A percentile compares a stretch with the other conserved stretches of the same genome.
These are phyloP conservation scores for Mimosa bimucronata DNA, from an alignment of 306 rosid species.

Conservation along the genomic window DNA sequence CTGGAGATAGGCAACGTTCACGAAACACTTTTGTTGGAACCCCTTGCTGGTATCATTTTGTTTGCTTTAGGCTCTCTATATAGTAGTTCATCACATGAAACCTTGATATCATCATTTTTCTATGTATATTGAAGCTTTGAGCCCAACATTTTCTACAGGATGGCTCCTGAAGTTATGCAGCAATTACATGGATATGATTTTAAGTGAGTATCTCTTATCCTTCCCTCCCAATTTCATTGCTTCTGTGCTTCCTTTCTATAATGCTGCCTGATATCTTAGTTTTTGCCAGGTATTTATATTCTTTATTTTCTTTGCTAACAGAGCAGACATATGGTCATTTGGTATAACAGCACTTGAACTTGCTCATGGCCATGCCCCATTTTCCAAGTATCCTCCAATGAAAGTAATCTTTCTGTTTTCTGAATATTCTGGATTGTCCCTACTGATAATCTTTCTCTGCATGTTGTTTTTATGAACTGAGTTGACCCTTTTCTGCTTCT, in stretches of 20 bases:
- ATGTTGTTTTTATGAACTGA: conserved; percentile 31
- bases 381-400: conserved; percentile 96
- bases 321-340: conserved; percentile 98
- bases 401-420: conserved; percentile 65
- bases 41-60: conserved; percentile 84
- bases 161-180: conserved; percentile 99
- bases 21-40: conserved; percentile 97
- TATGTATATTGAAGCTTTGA: conserved; percentile 22
- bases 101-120: conserved; percentile 5
- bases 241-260: background rate
- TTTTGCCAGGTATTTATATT: conserved; percentile 23
- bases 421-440: conserved; percentile 28
- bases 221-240: background rate
- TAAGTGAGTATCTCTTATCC: conserved; percentile 64
- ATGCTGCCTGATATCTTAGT: conserved; percentile 20
- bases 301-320: conserved; percentile 48
- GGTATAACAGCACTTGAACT: conserved; percentile 98
- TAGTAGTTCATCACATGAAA: conserved; percentile 20
- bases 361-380: conserved; percentile 98
- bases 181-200: conserved; percentile 97
- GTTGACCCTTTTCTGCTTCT: conserved; percentile 21
- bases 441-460: conserved; percentile 8
- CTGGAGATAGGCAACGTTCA: conserved; percentile 92
- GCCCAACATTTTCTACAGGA: conserved; percentile 57
- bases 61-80: conserved; percentile 26